Base-by-base conservation (phyloP, 2,329 filamentous ascomycete genomes). In the Nannizziopsis barbatae region DNA sequence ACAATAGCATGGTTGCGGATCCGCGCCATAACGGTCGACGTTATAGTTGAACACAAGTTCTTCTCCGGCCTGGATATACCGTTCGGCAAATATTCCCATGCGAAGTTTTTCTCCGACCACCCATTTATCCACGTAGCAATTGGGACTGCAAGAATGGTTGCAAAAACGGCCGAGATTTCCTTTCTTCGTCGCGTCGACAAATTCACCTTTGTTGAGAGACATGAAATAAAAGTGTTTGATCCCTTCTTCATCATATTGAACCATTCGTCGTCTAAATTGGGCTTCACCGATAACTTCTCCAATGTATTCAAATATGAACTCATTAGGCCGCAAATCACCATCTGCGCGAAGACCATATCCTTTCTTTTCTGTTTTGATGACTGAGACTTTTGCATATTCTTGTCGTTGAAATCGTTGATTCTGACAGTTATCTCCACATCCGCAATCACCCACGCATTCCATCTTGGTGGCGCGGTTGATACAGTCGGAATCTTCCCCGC, bases 171-270 rank as follows among this genome's bases (percentile, higher is more conserved):
- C 92, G 5, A 98, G 77, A 57, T 96, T 96, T 44, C 92, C 92
- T 65, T 87, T 94, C 64, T 92, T 94, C 8, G 92, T 98, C 17
- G 92, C 92, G 68, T 98, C 92, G 51, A 98, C 88, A 62, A 96
- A 98, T 65, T 96, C 92, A 60, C 82, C 86, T 65, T 94, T 94
- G 62, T 81, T 94, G 53, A 98, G 80, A 22, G 92, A 96, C 92
- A 98, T 98, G 72, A 98, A 98, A 69, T 98, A 98, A 66, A 98
- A 98, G 68, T 98, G 92, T 66, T 93, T 95, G 75, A 98, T 95
- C 52, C 89, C 89, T 65, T 96, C 87, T 42, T 92, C 78, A 62
- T 95, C 88, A 67, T 98, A 98, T 60, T 93, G 84, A 35, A 87
- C 72, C 81, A 93, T 95, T 53, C 92, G 86, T 50, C 81, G 80